These are phyloP conservation scores for Herpetomonas tarakana DNA, from an alignment of 208 protist species.

Conservation along the genomic window DNA sequence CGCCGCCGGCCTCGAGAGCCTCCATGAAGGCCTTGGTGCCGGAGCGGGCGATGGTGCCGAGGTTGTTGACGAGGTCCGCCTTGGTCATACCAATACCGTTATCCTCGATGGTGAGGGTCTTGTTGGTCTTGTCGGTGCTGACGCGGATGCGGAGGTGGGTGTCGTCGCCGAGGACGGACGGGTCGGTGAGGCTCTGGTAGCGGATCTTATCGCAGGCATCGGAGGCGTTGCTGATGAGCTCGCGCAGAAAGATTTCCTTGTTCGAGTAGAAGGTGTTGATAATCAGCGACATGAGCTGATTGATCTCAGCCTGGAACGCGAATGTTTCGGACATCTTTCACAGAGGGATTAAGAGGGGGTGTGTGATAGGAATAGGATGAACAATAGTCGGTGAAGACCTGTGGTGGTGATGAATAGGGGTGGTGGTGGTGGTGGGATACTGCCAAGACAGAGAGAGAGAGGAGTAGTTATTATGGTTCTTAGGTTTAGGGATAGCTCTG, in stretches of 20 bases:
- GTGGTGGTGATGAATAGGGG: too few relatives aligned
- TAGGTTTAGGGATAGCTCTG: too few relatives aligned
- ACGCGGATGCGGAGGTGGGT: conserved; percentile 96
- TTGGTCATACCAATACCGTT: conserved; percentile 99
- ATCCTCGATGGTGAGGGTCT: conserved; percentile 96
- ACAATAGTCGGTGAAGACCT: too few relatives aligned
- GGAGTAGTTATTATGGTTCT: too few relatives aligned
- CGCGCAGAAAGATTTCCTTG: conserved; percentile 99
- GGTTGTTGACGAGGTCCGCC: conserved; percentile 97
- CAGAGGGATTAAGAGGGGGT: neutral
- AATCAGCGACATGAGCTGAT: conserved; percentile 98
- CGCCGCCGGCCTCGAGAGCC: conserved; percentile 94
- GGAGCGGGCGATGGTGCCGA: conserved; percentile 98
- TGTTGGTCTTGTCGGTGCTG: conserved; percentile 95
- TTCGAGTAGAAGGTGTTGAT: conserved; percentile 99
- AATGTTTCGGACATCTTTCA: conserved; percentile 43
- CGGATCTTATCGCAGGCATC: conserved; percentile 99
- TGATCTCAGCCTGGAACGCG: conserved; percentile 95
- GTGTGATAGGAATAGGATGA: conserved; percentile 11
- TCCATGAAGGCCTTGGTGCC: conserved; percentile 99
- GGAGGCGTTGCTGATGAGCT: conserved; percentile 99
- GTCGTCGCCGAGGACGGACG: conserved; percentile 85
- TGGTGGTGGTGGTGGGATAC: too few relatives aligned
- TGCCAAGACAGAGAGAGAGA: too few relatives aligned
- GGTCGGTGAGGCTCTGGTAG: conserved; percentile 96